Base-by-base conservation (phyloP, 192 early-diverging fungal genomes). In the Pilaira anomala region DNA sequence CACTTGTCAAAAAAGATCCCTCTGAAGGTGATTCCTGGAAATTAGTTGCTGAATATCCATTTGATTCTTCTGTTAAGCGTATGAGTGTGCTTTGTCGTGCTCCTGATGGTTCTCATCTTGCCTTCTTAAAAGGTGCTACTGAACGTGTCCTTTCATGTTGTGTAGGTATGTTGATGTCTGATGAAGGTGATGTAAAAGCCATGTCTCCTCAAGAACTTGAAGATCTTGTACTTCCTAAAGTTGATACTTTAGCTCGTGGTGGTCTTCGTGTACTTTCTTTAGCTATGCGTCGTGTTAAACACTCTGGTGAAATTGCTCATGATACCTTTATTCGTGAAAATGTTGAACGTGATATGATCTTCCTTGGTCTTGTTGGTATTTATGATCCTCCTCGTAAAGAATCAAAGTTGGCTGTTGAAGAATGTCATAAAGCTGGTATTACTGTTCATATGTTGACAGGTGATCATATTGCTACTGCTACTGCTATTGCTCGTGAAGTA, bases 381-480 rank as follows among this genome's bases (percentile, higher is more conserved):
- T 93, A 95, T 68, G 96, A 96, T 65, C 96, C 96, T 24, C 92
- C 96, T 42, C 85, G 88, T 7, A 73, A 80, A 13, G 87, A 88
- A 69, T 87, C 87, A 3, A 65, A 79, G 28, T 80, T 75, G 14
- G 85, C 86, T 44, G 86, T 88, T 19, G 66, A 81, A 63, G 84
- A 83, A 58, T 96, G 96, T 66, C 89, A 94, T 59, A 68, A 78
- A n/a, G 94, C 96, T 12, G 96, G 96, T 29, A 94, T 98, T 71
- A 84, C 85, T 45, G 96, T 98, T 40, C 87, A 93, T 49, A 98
- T 98, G 94, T 83, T 97, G 51, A 98, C 96, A 3, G 94, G 95
- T 60, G 94, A 98, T 64, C 96, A 98, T 69, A 84, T 91, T 4
- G 83, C 87, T 26, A 96, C 94, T 2, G 96, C 96, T 0, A 80